Conservation (phyloP, 495 filamentous ascomycete genomes). For the Penicillium dipodomyicola region DNA sequence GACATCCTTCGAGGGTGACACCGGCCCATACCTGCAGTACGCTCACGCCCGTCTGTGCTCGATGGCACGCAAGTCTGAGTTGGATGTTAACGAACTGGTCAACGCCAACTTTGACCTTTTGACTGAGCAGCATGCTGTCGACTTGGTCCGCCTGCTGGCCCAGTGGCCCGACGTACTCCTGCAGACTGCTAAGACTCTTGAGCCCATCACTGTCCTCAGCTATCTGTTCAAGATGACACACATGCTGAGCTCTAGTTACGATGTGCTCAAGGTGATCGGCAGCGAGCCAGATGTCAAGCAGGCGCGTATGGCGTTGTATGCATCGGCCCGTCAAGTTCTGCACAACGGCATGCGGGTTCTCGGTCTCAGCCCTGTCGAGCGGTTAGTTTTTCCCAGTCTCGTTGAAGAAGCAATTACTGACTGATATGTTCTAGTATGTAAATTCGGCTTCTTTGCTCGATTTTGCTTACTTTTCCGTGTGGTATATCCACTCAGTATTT, state of each 20-base stretch:
- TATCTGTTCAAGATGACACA: slow-evolving; percentile 92
- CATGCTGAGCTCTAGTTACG: slow-evolving; percentile 77
- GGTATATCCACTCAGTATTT: not conserved
- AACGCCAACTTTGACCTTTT: slow-evolving; percentile 57
- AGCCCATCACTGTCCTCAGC: slow-evolving; percentile 67
- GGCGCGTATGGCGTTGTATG: slow-evolving; percentile 80
- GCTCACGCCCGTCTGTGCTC: slow-evolving; percentile 66
- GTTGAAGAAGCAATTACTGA: slow-evolving; percentile 1
- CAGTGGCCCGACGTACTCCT: slow-evolving; percentile 63
- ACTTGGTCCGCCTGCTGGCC: slow-evolving; percentile 58
- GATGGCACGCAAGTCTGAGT: slow-evolving; percentile 53
- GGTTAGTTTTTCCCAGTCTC: slow-evolving; percentile 35
- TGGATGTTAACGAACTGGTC: slow-evolving; percentile 43
- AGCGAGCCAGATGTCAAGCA: slow-evolving; percentile 68
- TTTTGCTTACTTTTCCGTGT: not conserved
- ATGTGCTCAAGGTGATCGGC: slow-evolving; percentile 74
- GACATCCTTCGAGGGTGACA: slow-evolving; percentile 70
- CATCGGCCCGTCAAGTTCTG: slow-evolving; percentile 71
- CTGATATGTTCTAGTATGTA: slow-evolving; percentile 22
- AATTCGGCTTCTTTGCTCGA: slow-evolving; percentile 9
- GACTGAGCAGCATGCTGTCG: slow-evolving; percentile 53
- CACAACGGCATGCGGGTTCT: slow-evolving; percentile 82
- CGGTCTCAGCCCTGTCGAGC: slow-evolving; percentile 72
- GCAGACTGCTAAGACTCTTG: slow-evolving; percentile 60
- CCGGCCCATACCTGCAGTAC: slow-evolving; percentile 69